Base-by-base conservation (phyloP, 2,329 filamentous ascomycete species). In the Colletotrichum falcatum region DNA sequence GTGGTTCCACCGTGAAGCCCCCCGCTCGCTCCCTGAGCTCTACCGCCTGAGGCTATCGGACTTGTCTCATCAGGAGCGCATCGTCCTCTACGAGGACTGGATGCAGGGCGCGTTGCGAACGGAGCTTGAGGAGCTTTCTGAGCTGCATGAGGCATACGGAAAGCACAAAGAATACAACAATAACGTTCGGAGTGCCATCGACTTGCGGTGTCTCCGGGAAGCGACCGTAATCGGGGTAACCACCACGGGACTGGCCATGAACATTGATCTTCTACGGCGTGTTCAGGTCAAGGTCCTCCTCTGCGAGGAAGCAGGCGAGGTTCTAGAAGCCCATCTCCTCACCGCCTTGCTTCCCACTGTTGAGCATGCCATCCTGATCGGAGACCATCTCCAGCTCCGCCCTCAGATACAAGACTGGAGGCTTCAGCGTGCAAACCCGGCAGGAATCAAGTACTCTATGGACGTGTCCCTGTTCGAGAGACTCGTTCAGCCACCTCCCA, bases 241-340 rank as follows among this genome's bases (percentile, higher is more conserved):
- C 0, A 91, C 89, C 0, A 88, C 86, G 0, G 88, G 88, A 0
- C 79, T 91, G 2, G 89, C 89, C 0, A 79, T 80, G 26, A 84
- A 87, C 20, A 77, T 89, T 0, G 77, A 82, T 0, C 73, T 87
- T 1, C 79, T 92, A 0, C 81, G 83, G 9, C 81, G 82, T 9
- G 70, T 91, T 1, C 75, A 79, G 8, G 80, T 81, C 39, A 90
- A 91, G 70, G 85, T 91, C 0, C 77, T 93, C 20, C 76, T 93
- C 1, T 91, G 88, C 42, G 91, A 93, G 76, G 91, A 93, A 74
- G 91, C 91, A 1, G 91, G 87, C 0, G 90, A 93, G 72, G 88
- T 93, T 0, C 81, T 92, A 39, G 91, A 93, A 76, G 83, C 88
- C 0, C 90, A 92, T 69, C 80, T 88, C 3, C 76, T 92, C 1